Evolutionary conservation across 2,329 filamentous ascomycete species (phyloP), one percentile per base, ranked within the genome.

Genomic region (Pleoardoris graminearum): DNA sequence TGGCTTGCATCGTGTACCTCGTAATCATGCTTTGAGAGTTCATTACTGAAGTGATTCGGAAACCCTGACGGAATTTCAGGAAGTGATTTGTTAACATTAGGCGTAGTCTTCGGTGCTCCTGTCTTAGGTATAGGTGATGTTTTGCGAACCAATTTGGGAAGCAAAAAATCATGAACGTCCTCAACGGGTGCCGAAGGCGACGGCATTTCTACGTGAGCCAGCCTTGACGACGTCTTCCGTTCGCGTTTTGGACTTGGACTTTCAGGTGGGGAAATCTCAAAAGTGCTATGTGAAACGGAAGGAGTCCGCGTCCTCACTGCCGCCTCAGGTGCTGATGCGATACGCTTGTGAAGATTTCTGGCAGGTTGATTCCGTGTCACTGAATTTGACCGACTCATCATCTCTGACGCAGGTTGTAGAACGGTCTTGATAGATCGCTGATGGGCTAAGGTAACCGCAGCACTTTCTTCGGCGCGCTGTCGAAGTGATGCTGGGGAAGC

Each of bases 351-450:
- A 27, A 55, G 57, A 35, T 36, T 63, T 11, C 30, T 51, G 2
- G 56, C 55, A 1, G 58, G 48, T 4, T 53, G 17, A 46, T 59
- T 44, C 7, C 56, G 41, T 14, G 58, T 49, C 6, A 62, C 49
- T 14, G 62, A 68, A 48, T 61, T 70, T 2, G 66, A 64, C 21
- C 65, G 60, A 48, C 66, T 71, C 45, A 70, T 53, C 12, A 71
- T 69, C 27, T 72, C 68, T 3, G 67, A 65, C 8, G 69, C 68
- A 22, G 70, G 69, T 44, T 72, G 69, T 29, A 72, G 52, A n/a
- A 71, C 61, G 10, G 53, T 55, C 22, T 63, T 59, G 12, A 71
- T 55, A 2, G 66, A 69, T 41, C 69, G 63, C 39, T 72, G 69
- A 37, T 71, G 69, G 1, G 61, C 59, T 4, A 68, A 51, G 4